phyloP scores from a whole-genome alignment of 179 eudicot genomes.

The Vitellaria paradoxa region DNA sequence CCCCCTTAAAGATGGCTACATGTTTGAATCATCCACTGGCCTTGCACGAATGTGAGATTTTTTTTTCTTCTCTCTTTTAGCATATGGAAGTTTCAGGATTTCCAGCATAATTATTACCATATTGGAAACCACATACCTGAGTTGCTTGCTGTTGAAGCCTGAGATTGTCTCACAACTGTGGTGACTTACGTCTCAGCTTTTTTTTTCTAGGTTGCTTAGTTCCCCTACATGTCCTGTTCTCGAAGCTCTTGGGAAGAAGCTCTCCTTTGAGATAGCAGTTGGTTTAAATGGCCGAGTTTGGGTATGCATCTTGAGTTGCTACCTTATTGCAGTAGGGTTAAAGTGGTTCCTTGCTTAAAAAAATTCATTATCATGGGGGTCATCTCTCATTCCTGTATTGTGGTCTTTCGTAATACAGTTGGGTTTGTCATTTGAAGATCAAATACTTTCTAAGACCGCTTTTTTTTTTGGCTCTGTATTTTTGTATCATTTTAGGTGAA shows the following conservation, averaged over 20 bases:
- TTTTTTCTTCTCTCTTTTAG: not conserved
- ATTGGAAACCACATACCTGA: not conserved
- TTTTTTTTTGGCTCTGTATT: not conserved
- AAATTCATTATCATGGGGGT: not conserved
- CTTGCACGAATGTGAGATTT: conserved; percentile 74
- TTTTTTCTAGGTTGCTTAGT: conserved; percentile 58
- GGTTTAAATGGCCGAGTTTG: conserved; percentile 94
- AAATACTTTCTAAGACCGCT: not conserved
- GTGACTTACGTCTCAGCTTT: conserved; percentile 3
- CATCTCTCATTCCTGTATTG: not conserved
- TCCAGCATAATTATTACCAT: not conserved
- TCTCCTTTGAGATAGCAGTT: conserved; percentile 87
- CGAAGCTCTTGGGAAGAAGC: conserved; percentile 84
- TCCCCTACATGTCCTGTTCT: conserved; percentile 85
- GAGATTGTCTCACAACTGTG: not conserved
- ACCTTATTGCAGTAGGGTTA: conserved; percentile 5
- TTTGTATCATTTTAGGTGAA: conserved; percentile 51
- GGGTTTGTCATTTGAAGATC: not conserved
- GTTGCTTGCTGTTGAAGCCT: not conserved
- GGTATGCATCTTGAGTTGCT: conserved; percentile 48
- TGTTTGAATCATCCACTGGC: conserved; percentile 88
- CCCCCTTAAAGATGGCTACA: conserved; percentile 81
- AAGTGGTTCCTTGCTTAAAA: not conserved
- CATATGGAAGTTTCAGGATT: not conserved
- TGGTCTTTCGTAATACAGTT: not conserved